Percentiles rank a stretch among this genome's conserved stretches.
phyloP scores from a whole-genome alignment of 2,329 filamentous ascomycete genomes.

The Nemania bipapillata region DNA sequence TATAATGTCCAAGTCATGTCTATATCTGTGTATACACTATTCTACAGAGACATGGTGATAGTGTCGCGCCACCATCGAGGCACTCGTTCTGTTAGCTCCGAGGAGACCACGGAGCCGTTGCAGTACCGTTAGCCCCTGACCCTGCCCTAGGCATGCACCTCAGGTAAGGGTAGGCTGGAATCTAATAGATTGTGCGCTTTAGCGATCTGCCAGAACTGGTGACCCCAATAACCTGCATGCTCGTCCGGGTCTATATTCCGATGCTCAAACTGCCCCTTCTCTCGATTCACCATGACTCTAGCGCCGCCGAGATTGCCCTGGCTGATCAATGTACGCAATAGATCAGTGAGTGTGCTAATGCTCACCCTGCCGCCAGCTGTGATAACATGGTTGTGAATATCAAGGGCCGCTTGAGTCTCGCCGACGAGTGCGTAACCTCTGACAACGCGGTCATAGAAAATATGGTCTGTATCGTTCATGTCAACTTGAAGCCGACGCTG shows the following conservation, averaged over 20 bases:
- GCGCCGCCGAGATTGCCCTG: constrained; percentile 41
- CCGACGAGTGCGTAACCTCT: constrained; percentile 70
- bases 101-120: neutral
- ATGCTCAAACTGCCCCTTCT: constrained; percentile 40
- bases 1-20: constrained; percentile 4
- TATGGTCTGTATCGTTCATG: constrained; percentile 58
- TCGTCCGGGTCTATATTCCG: constrained; percentile 26
- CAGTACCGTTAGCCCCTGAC: neutral
- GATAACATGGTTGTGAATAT: constrained; percentile 60
- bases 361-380: constrained; percentile 56
- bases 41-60: constrained; percentile 25
- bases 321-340: constrained; percentile 53
- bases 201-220: constrained; percentile 46
- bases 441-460: constrained; percentile 60
- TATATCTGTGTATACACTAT: constrained; percentile 29
- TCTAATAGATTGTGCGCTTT: constrained; percentile 47
- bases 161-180: neutral
- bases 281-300: constrained; percentile 40
- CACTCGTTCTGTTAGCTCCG: neutral
- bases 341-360: constrained; percentile 57
- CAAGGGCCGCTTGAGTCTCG: constrained; percentile 62
- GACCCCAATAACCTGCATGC: constrained; percentile 40
- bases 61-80: neutral
- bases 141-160: neutral
- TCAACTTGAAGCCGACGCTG: constrained; percentile 54